Percentiles rank a stretch among this genome's conserved stretches.
Evolutionary conservation across 2,329 filamentous ascomycete genomes (phyloP).

Genomic region (Monosporascus sp.): DNA sequence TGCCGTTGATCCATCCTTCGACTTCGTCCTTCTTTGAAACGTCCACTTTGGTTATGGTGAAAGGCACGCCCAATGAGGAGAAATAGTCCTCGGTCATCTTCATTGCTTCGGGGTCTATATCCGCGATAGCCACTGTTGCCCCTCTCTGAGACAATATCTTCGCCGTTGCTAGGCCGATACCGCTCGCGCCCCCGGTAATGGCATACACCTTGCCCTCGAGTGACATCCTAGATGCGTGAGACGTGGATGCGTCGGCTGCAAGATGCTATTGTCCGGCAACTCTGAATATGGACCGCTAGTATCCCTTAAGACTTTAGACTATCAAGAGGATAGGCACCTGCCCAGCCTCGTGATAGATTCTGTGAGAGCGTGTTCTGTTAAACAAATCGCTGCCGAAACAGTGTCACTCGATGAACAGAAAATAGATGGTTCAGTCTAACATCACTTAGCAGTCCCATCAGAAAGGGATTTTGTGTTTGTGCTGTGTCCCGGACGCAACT

Average conservation of each 20-base stretch:
- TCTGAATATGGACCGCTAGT: neutral
- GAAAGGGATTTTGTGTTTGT: too few species aligned
- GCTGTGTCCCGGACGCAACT: too few species aligned
- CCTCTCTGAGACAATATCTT: slow-evolving; percentile 24
- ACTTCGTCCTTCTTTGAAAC: slow-evolving; percentile 42
- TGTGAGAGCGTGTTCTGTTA: too few species aligned
- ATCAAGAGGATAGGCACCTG: too few species aligned
- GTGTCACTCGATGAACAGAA: too few species aligned
- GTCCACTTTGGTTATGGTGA: slow-evolving; percentile 38
- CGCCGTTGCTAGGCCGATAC: slow-evolving; percentile 26
- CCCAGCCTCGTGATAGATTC: too few species aligned
- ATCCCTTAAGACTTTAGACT: too few species aligned
- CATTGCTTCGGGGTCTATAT: slow-evolving; percentile 23
- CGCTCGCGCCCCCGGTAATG: slow-evolving; percentile 37
- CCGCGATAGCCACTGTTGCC: slow-evolving; percentile 25
- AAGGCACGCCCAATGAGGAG: slow-evolving; percentile 16
- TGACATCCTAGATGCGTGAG: slow-evolving; percentile 7
- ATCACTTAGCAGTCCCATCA: too few species aligned
- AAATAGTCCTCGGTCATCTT: slow-evolving; percentile 22
- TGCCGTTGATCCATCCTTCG: slow-evolving; percentile 43
- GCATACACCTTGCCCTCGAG: slow-evolving; percentile 32
- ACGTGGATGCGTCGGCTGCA: neutral
- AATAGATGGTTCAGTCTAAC: too few species aligned
- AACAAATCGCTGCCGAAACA: too few species aligned
- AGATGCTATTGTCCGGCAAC: neutral